phyloP scores from a whole-genome alignment of 768 basidiomycete genomes.

The Amanita brunnescens region DNA sequence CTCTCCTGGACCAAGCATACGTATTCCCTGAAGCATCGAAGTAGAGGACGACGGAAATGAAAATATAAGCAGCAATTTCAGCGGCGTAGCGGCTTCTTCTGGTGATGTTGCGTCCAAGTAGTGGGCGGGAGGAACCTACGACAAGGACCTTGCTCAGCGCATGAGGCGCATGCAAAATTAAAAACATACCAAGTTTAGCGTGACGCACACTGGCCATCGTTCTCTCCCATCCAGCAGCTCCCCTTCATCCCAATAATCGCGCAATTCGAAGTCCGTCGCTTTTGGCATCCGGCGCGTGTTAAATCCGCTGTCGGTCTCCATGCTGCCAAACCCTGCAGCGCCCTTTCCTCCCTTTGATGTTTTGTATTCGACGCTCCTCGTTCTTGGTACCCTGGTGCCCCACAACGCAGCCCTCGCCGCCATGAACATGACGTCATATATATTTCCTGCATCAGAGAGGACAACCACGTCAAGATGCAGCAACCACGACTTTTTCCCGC shows the following conservation, averaged over 20 bases:
- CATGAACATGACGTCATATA: conserved; percentile 72
- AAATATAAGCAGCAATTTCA: conserved; percentile 54
- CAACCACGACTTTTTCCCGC: conserved; percentile 64
- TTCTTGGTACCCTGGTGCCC: conserved; percentile 74
- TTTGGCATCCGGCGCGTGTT: conserved; percentile 41
- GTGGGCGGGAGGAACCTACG: conserved; percentile 47
- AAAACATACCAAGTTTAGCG: conserved; percentile 60
- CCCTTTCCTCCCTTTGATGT: conserved; percentile 22
- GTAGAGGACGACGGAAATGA: conserved; percentile 39
- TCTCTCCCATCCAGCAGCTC: conserved; percentile 53
- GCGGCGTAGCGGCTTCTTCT: conserved; percentile 63
- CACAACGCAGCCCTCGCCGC: conserved; percentile 72
- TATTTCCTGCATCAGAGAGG: conserved; percentile 65
- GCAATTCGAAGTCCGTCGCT: conserved; percentile 78
- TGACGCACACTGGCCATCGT: conserved; percentile 68
- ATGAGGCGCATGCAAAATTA: background rate
- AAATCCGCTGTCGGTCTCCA: conserved; percentile 52
- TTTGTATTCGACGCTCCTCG: conserved; percentile 61
- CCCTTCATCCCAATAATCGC: conserved; percentile 86
- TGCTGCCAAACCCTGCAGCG: conserved; percentile 25
- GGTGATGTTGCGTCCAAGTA: conserved; percentile 66
- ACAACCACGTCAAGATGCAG: conserved; percentile 68
- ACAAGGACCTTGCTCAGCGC: background rate
- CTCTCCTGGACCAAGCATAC: conserved; percentile 56
- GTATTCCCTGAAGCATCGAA: conserved; percentile 51